Conservation (phyloP, 2,329 filamentous ascomycete species). For the Neofusicoccum umdonicola region DNA sequence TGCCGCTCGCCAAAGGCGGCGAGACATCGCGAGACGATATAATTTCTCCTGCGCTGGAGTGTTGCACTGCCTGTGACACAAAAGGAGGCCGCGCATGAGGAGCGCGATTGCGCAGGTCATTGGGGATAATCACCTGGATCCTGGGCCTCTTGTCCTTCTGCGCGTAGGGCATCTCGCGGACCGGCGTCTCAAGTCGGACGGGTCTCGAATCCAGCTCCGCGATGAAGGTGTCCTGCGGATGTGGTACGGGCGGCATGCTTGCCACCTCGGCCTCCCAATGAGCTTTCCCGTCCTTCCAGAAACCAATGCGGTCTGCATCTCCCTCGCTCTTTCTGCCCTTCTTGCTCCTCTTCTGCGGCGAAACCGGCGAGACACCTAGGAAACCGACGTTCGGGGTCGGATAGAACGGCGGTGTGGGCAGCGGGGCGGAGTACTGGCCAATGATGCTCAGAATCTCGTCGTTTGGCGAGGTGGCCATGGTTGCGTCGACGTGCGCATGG, state of each 20-base stretch:
- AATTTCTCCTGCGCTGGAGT: constrained; percentile 6
- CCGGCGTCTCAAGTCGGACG: constrained; percentile 3
- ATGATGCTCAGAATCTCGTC: constrained; percentile 39
- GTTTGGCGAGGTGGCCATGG: constrained; percentile 41
- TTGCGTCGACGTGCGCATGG: constrained; percentile 25
- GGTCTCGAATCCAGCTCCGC: constrained; percentile 15
- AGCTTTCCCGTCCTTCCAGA: constrained; percentile 45
- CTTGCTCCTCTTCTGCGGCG: constrained; percentile 17
- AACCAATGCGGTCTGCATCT: constrained; percentile 37
- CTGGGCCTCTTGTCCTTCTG: constrained; percentile 25
- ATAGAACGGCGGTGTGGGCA: constrained; percentile 20
- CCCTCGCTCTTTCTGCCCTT: constrained; percentile 1
- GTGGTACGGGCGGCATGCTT: constrained; percentile 11
- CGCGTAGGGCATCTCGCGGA: constrained; percentile 14
- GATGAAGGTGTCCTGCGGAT: constrained; percentile 13
- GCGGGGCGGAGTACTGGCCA: constrained; percentile 26
- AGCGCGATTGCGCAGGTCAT: constrained; percentile 28
- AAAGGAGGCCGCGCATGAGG: constrained; percentile 26
- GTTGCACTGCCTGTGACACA: constrained; percentile 21
- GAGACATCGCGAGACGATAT: constrained; percentile 27
- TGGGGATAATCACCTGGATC: constrained; percentile 36
- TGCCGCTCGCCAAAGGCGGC: constrained; percentile 26
- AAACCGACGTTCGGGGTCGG: constrained; percentile 17
- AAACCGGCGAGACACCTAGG: background rate
- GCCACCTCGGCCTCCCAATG: constrained; percentile 34